Base-by-base conservation (phyloP, 306 rosid species). In the Quercus rubra region DNA sequence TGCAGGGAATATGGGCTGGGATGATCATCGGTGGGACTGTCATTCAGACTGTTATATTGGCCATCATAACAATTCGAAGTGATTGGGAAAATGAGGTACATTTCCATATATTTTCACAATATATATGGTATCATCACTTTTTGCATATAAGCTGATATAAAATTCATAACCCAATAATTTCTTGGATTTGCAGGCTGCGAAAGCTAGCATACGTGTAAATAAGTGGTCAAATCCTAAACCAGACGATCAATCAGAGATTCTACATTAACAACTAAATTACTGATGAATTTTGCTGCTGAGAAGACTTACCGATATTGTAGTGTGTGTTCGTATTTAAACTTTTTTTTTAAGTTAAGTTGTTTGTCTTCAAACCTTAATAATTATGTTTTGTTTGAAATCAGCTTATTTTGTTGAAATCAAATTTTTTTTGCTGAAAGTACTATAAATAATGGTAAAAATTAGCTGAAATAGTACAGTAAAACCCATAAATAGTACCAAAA, bases 1-100 rank as follows among this genome's bases (percentile, higher is more conserved):
- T 41, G 46, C 46, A 92, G 94, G 97, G 94, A 33, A 83, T 90
- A 2, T 92, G 97, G 97, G 89, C 88, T 33, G 93, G 94, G 17
- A 90, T 92, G 97, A 89, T 90, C 18, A 83, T 90, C 1, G 97
- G 97, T 13, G 97, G 97, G 52, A 92, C 95, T 1, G 87, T 83
- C 23, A 13, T 83, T 1, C 97, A 92, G 61, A 90, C 95, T 1
- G 51, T 92, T 33, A 75, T 89, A 74, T 77, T 89, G 15, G 63
- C 78, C 54, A 70, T 83, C 35, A 18, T 90, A 17, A 86, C 89
- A 3, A 52, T 75, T n/a, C 78, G 89, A 73, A 74, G 84, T 68
- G 84, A 92, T 73, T 92, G 97, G 94, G 83, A 89, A 35, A 89
- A 83, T 0, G 91, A 92, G 91, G 97, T 90, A 80, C 17, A 70